Evolutionary conservation across 371 early-diverging fungal species (phyloP), one percentile per base, ranked within the genome.

Genomic region (Rhizopus delemar): DNA sequence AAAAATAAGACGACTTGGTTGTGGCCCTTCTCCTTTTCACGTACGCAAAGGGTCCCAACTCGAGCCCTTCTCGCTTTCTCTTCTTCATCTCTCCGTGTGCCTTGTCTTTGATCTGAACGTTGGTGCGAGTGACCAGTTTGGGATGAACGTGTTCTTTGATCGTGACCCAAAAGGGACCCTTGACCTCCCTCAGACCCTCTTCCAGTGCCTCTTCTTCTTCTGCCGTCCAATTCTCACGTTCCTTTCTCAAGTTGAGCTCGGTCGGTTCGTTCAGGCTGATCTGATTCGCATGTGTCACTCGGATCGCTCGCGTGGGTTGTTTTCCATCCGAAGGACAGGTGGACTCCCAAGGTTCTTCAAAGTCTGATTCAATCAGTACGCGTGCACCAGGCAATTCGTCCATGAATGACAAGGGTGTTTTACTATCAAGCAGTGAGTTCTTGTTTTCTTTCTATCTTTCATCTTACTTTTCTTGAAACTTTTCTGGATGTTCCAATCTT

Each of bases 81-180:
- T 13, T 51, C 35, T 34, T 51, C 4, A 51, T 13, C n/a, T 51
- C 51, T 1, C 36, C 36, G 7, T 28, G 6, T 34, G 51, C 51
- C 16, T 51, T 51, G 29, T 51, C 51, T 32, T 34, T 32, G 32
- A 51, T n/a, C 11, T 51, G 51, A 34, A 35, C 34, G 36, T 51
- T 51, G 8, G 51, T 34, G 0, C 35, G 32, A 15, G 1, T 5
- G 12, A 34, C 51, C n/a, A 51, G 34, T 5, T 16, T 8, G 6
- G 51, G 51, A 15, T 13, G 4, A 4, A 32, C 35, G 1, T 15
- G 8, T 13, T 51, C 29, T 8, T 36, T 33, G 5, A 51, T 51
- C 7, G 9, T 11, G 8, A 36, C 35, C 51, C 51, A 51, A 32
- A 1, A n/a, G 3, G 51, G 51, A 4, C 15, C 35, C n/a, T 48